Percentiles rank a stretch among this genome's conserved stretches.
These are phyloP conservation scores for Colletotrichum eremochloae DNA, from an alignment of 2,329 filamentous ascomycete species.

Conservation along the genomic window DNA sequence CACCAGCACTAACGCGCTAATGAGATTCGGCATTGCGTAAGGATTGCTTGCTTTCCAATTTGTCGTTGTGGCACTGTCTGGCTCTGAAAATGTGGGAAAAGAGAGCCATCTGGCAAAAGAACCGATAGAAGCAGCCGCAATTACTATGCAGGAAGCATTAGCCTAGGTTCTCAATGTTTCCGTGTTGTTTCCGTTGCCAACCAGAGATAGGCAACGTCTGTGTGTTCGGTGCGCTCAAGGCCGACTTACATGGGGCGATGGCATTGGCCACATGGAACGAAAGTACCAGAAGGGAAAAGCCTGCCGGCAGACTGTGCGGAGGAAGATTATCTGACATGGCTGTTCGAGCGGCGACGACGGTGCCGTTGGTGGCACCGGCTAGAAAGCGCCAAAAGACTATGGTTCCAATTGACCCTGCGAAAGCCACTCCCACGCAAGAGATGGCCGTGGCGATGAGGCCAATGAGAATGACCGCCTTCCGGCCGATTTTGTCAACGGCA, in stretches of 20 bases:
- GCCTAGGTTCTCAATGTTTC: background rate
- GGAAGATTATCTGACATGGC: conserved; percentile 13
- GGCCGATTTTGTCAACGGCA: conserved; percentile 4
- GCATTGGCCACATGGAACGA: conserved; percentile 13
- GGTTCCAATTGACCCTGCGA: background rate
- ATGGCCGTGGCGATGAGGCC: conserved; percentile 4
- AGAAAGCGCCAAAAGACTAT: conserved; percentile 8
- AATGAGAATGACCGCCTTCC: background rate
- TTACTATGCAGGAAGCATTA: background rate
- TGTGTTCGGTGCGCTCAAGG: background rate
- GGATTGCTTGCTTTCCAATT: background rate
- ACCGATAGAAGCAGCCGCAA: background rate
- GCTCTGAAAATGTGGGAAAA: no score
- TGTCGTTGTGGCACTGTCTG: background rate
- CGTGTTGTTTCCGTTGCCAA: background rate
- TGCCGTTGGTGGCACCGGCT: conserved; percentile 9
- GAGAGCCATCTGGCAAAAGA: background rate
- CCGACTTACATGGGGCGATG: conserved; percentile 2
- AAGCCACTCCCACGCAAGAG: conserved; percentile 4
- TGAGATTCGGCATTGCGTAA: background rate
- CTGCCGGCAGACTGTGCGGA: background rate
- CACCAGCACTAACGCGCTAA: background rate
- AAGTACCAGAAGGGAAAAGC: conserved; percentile 13
- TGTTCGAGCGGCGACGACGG: conserved; percentile 14
- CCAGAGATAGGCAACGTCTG: background rate